Evolutionary conservation across 176 grass and related monocot genomes (phyloP).

Genomic region (Carex pumila): DNA sequence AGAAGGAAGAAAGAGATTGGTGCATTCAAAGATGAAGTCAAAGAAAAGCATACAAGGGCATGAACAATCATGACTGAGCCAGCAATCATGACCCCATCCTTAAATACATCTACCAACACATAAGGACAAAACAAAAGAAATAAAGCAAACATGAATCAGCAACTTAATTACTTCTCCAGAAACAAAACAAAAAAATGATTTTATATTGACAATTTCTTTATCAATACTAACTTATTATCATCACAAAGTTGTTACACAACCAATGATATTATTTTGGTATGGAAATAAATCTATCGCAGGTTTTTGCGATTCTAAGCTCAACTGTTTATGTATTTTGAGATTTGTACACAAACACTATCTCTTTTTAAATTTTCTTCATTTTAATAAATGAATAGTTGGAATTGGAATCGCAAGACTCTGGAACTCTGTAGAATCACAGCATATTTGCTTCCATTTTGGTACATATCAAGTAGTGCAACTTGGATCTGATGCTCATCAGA

Average conservation of each 20-base stretch:
- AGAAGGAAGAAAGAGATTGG: conserved; percentile 13
- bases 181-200: neutral
- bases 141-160: neutral
- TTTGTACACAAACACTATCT: too few relatives aligned
- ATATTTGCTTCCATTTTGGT: too few relatives aligned
- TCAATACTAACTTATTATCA: too few relatives aligned
- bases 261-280: neutral
- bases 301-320: too few relatives aligned
- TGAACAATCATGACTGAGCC: conserved; percentile 28
- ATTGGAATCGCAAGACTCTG: too few relatives aligned
- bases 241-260: neutral
- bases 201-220: neutral
- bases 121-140: neutral
- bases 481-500: too few relatives aligned
- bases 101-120: conserved; percentile 17
- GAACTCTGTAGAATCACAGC: too few relatives aligned
- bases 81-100: conserved; percentile 21
- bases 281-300: too few relatives aligned
- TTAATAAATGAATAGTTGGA: too few relatives aligned
- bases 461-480: neutral
- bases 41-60: conserved; percentile 24
- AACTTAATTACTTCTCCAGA: neutral
- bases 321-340: too few relatives aligned
- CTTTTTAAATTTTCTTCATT: too few relatives aligned
- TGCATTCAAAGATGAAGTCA: conserved; percentile 30